Conservation (phyloP, 768 basidiomycete genomes). For the Artomyces pyxidatus region DNA sequence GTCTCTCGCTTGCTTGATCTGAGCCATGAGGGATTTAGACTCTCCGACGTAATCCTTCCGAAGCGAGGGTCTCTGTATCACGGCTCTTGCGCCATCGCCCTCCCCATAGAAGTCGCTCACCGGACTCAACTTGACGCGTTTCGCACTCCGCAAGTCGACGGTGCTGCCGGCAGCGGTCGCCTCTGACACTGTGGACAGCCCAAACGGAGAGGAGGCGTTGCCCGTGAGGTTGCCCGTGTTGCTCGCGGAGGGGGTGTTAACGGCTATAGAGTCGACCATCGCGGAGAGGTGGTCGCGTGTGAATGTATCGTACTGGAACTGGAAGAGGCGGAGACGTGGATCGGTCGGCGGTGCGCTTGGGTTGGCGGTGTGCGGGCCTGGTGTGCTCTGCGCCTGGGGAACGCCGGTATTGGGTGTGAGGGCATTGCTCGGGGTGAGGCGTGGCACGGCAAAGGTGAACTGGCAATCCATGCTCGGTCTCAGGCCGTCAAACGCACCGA, state of each 20-base stretch:
- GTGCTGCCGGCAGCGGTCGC: slow-evolving; percentile 35
- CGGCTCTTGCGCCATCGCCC: slow-evolving; percentile 37
- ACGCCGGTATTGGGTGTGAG: slow-evolving; percentile 4
- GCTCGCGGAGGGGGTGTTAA: slow-evolving; percentile 57
- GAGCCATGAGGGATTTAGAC: slow-evolving; percentile 68
- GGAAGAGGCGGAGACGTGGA: slow-evolving; percentile 78
- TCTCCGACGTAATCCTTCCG: slow-evolving; percentile 72
- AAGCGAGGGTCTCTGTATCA: slow-evolving; percentile 40
- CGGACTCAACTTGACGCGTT: slow-evolving; percentile 75
- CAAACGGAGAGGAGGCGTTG: slow-evolving; percentile 38
- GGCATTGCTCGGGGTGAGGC: slow-evolving; percentile 26
- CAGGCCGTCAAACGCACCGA: slow-evolving; percentile 30
- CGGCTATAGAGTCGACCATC: slow-evolving; percentile 90
- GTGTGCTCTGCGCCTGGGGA: slow-evolving; percentile 60
- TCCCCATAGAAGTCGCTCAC: slow-evolving; percentile 49
- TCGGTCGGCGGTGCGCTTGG: slow-evolving; percentile 43
- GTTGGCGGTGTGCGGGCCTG: slow-evolving; percentile 29
- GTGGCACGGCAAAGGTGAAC: slow-evolving; percentile 72
- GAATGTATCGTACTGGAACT: slow-evolving; percentile 93
- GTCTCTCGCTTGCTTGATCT: slow-evolving; percentile 70
- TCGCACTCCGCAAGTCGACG: slow-evolving; percentile 57
- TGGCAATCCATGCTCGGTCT: slow-evolving; percentile 45
- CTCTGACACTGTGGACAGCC: slow-evolving; percentile 42
- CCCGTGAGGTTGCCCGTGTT: slow-evolving; percentile 34
- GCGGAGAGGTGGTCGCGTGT: slow-evolving; percentile 91